phyloP scores from a whole-genome alignment of 169 alveolate species.

The Hepatocystis sp. region DNA sequence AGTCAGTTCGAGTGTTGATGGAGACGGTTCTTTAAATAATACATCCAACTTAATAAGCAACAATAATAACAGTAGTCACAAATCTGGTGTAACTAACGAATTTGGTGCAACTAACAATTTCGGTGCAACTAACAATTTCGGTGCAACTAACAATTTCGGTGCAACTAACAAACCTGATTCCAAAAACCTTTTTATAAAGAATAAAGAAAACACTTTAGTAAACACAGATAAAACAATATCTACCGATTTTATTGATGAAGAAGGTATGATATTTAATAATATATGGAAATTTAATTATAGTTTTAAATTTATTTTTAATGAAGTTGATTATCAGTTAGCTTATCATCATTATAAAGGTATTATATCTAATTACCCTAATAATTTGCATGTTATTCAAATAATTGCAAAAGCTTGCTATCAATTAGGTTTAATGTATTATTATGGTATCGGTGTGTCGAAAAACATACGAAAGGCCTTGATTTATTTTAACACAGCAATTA shows the following conservation, averaged over 20 bases:
- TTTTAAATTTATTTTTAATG: conserved; percentile 30
- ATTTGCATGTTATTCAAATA: conserved; percentile 34
- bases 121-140: too few relatives aligned
- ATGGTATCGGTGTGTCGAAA: conserved; percentile 62
- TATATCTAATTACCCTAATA: conserved; percentile 55
- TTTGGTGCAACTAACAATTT: too few relatives aligned
- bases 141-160: too few relatives aligned
- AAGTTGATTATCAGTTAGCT: conserved; percentile 55
- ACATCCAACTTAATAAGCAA: too few relatives aligned
- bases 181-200: too few relatives aligned
- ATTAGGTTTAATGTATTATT: conserved; percentile 65
- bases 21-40: too few relatives aligned
- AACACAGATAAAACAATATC: conserved; percentile 15
- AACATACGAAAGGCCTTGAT: conserved; percentile 48
- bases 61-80: too few relatives aligned
- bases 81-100: too few relatives aligned
- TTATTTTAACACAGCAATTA: conserved; percentile 63
- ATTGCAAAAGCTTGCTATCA: conserved; percentile 57
- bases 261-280: conserved; percentile 36
- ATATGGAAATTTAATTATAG: conserved; percentile 50
- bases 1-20: too few relatives aligned
- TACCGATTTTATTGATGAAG: conserved; percentile 35
- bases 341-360: conserved; percentile 66
- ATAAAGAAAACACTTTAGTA: too few relatives aligned
- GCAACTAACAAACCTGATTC: too few relatives aligned